These are phyloP conservation scores for Neurospora discreta DNA, from an alignment of 495 filamentous ascomycete species.

Conservation along the genomic window DNA sequence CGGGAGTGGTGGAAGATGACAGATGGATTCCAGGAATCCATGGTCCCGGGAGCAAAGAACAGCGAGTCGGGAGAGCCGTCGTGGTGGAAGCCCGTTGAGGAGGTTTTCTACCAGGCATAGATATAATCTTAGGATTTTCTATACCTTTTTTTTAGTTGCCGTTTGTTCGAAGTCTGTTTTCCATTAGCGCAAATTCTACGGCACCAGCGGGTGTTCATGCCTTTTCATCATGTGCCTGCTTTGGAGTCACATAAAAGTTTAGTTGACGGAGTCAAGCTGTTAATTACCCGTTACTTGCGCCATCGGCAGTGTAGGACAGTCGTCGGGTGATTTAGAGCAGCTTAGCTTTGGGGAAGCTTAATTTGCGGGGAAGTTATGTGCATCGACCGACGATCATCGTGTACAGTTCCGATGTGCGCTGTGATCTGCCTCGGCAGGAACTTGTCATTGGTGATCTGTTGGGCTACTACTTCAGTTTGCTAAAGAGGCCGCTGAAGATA, in stretches of 20 bases:
- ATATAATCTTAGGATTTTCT: slow-evolving; percentile 5
- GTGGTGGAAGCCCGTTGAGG: slow-evolving; percentile 63
- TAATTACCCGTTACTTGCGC: not conserved
- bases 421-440: not conserved
- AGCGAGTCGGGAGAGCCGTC: slow-evolving; percentile 49
- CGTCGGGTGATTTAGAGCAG: not conserved
- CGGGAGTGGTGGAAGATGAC: slow-evolving; percentile 73
- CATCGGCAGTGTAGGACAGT: not conserved
- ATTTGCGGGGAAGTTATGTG: not conserved
- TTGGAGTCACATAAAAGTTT: not conserved
- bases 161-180: not conserved
- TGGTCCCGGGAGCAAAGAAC: slow-evolving; percentile 50
- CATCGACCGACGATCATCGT: not conserved
- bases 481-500: slow-evolving; percentile 35
- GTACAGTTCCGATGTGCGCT: not conserved
- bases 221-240: not conserved
- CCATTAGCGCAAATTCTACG: not conserved
- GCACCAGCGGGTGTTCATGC: not conserved
- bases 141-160: not conserved
- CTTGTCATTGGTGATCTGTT: not conserved
- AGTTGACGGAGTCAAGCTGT: not conserved
- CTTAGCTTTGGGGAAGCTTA: not conserved
- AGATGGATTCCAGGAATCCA: slow-evolving; percentile 54
- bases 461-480: slow-evolving; percentile 10
- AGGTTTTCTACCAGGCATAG: slow-evolving; percentile 58